Conservation (phyloP, 2,329 filamentous ascomycete genomes). For the Penicillium sp. region DNA sequence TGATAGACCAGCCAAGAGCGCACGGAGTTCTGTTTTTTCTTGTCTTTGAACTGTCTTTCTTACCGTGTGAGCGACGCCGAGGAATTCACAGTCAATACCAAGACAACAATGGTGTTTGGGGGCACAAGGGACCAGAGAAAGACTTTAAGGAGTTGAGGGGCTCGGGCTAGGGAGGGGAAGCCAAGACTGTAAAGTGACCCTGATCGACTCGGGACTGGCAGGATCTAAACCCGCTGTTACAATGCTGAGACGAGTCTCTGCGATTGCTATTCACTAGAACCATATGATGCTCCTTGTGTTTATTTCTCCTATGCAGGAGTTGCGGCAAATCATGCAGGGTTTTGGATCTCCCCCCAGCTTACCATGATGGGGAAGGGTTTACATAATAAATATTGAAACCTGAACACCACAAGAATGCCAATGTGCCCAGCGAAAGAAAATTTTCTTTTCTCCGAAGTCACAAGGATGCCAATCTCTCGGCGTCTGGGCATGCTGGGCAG, state of each 20-base stretch:
- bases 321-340: neutral
- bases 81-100: conserved; percentile 1
- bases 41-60: neutral
- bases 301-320: neutral
- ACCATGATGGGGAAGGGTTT: conserved; percentile 4
- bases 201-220: neutral
- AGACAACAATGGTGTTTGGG: neutral
- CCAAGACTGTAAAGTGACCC: conserved; percentile 1
- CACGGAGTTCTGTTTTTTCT: neutral
- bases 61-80: neutral
- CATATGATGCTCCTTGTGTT: neutral
- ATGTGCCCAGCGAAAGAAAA: neutral
- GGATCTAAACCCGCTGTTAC: neutral
- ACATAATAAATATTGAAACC: conserved; percentile 18
- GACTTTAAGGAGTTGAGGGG: neutral
- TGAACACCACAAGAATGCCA: neutral
- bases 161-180: neutral
- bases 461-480: conserved; percentile 11
- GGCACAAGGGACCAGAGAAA: neutral
- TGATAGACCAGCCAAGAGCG: neutral
- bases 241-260: neutral
- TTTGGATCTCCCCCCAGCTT: neutral
- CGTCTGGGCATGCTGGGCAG: conserved; percentile 14
- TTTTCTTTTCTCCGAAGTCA: neutral
- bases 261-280: neutral